Evolutionary conservation across 768 basidiomycete genomes (phyloP), one percentile per base, ranked within the genome.

Genomic region (Termitomyces sp.): DNA sequence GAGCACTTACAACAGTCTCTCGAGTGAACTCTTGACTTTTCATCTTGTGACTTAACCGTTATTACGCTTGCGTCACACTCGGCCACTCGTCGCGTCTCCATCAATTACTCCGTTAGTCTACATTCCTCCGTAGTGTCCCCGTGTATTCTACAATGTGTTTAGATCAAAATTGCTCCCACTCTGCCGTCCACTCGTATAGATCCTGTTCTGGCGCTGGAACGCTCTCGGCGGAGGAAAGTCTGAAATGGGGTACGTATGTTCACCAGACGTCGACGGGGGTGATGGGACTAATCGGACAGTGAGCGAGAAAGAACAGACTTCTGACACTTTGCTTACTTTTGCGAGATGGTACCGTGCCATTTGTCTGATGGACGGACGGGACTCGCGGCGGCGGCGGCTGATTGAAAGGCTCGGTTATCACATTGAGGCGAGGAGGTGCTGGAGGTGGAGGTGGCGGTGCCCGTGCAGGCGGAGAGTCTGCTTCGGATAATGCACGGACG

Each of bases 221-320:
- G 76, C 75, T 41, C 90, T 82, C 4, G 92, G 92, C 15, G 85
- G 84, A 1, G 92, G 92, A 67, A 93, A 92, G 51, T 86, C 89
- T 15, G 76, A 73, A n/a, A 85, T 81, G 7, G 89, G 90, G 67
- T 92, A 94, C 16, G 77, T 85, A 65, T 90, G 87, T 24, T 77
- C 69, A 9, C 90, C 90, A 42, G 79, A 81, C 55, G 77, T 82
- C 2, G 90, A 82, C 26, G 80, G 77, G 47, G 81, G 80, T 4
- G 81, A 79, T 28, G 77, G 77, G 28, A 81, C 80, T 81, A 9
- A 10, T 9, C 31, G 37, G n/a, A 36, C 22, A 24, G 45, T 62
- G 24, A 63, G 41, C 34, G 48, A 45, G 48, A 45, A 41, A 42
- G n/a, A 26, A n/a, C 6, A 29, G 18, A 16, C 20, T 24, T 50